A percentile compares a stretch with the other conserved stretches of the same genome.
Evolutionary conservation across 305 asterid species (phyloP).

Genomic region (Plantago rigida): DNA sequence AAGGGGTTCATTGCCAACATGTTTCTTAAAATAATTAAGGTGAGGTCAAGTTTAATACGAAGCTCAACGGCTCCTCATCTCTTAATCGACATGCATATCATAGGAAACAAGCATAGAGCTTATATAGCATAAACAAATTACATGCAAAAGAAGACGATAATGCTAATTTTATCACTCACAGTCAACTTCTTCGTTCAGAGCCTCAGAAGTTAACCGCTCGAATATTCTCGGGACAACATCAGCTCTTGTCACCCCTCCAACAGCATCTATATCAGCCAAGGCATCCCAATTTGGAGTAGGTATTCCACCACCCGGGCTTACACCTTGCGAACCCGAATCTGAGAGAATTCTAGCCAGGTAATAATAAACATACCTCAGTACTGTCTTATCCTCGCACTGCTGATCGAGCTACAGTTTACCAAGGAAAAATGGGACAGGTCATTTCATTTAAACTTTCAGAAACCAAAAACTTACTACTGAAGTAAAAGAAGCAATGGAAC

Average conservation of each 20-base stretch:
- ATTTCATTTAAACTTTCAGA: constrained; percentile 9
- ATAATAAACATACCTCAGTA: constrained; percentile 91
- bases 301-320: constrained; percentile 94
- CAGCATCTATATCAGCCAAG: constrained; percentile 92
- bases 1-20: no score
- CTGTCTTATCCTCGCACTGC: constrained; percentile 96
- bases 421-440: constrained; percentile 25
- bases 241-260: constrained; percentile 99
- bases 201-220: constrained; percentile 73
- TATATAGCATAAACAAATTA: no score
- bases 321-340: constrained; percentile 90
- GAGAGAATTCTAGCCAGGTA: constrained; percentile 93
- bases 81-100: no score
- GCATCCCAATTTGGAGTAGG: constrained; percentile 99
- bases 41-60: no score
- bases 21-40: no score
- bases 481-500: constrained; percentile 16
- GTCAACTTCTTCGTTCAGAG: constrained; percentile 80
- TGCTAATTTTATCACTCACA: constrained; percentile 42
- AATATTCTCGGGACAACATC: constrained; percentile 94
- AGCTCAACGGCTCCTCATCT: no score
- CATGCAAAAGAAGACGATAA: background rate
- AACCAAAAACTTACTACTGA: background rate
- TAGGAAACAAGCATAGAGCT: no score
- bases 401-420: constrained; percentile 75